These are phyloP conservation scores for Drosera capensis DNA, from an alignment of 148 eudicot species.

Conservation along the genomic window DNA sequence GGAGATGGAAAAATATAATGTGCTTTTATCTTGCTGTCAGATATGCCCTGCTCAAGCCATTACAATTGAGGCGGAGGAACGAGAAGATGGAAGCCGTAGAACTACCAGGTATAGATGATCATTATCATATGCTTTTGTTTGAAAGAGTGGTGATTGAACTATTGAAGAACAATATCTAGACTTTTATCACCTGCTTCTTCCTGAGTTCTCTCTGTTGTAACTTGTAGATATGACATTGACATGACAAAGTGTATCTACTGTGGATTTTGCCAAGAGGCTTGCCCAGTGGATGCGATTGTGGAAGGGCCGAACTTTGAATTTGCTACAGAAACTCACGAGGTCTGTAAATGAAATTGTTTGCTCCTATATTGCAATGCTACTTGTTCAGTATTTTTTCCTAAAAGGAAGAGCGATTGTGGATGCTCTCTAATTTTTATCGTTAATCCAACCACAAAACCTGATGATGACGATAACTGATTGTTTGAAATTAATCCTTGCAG, in stretches of 20 bases:
- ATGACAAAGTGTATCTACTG: conserved; percentile 98
- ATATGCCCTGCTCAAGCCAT: conserved; percentile 98
- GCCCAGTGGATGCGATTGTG: conserved; percentile 96
- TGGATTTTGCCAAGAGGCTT: conserved; percentile 99
- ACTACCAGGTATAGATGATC: conserved; percentile 49
- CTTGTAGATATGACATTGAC: conserved; percentile 73
- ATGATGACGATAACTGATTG: neutral
- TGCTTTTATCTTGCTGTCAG: conserved; percentile 12
- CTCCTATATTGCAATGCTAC: neutral
- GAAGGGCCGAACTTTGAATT: conserved; percentile 98
- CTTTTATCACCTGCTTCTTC: neutral
- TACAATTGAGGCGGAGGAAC: conserved; percentile 90
- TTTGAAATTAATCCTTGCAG: conserved; percentile 13
- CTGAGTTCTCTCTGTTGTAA: too few relatives aligned
- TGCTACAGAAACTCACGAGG: conserved; percentile 96
- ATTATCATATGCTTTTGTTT: neutral
- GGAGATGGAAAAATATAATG: neutral
- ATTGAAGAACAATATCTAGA: neutral
- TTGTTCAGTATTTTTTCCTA: neutral
- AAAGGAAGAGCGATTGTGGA: too few relatives aligned
- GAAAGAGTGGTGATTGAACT: neutral
- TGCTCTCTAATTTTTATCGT: too few relatives aligned
- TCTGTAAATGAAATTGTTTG: conserved; percentile 10
- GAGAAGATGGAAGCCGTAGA: conserved; percentile 97
- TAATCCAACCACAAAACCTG: neutral